Evolutionary conservation across 768 basidiomycete genomes (phyloP), one percentile per base, ranked within the genome.

Genomic region (Mycena crocata): DNA sequence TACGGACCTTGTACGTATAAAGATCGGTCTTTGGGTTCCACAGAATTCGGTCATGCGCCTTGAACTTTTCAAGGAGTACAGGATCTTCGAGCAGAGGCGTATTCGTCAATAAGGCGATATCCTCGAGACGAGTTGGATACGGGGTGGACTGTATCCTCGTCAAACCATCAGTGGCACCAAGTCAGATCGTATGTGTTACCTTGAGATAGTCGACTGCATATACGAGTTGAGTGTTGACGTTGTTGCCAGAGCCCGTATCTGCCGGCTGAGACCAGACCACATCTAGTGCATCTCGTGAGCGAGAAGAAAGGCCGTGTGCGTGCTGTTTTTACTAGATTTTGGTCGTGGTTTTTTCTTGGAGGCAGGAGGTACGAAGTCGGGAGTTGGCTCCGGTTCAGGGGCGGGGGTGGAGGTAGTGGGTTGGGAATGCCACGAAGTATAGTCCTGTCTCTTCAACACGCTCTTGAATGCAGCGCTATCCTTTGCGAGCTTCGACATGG

Each of bases 241-340:
- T 93, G 57, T 80, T 85, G 13, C 93, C 93, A 19, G 89, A 87
- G 7, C 92, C 92, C 1, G 91, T 93, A 74, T 95, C 90, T n/a
- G 90, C 90, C 19, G 95, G 93, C 76, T 96, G 94, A 15, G 94
- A 93, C 76, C 90, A 94, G 19, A 93, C 92, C 70, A 93, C 82
- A 80, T 87, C 93, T 93, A 73, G 44, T 45, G 39, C 50, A 48
- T 73, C 32, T 44, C 55, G 63, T 63, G 69, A 72, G 66, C 57
- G 66, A 48, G 14, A 52, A 48, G 50, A 67, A 62, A 66, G 51
- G 68, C 45, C 58, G 65, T 55, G 28, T 31, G 51, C 56, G 69
- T 62, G 70, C 35, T 71, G 71, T 79, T 86, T n/a, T 72, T 80
- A 87, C 90, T 91, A 59, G 86, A 79, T 78, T 90, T 91, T 72